phyloP scores from a whole-genome alignment of 2,329 filamentous ascomycete genomes.

The Ceratocystiopsis brevicomis region DNA sequence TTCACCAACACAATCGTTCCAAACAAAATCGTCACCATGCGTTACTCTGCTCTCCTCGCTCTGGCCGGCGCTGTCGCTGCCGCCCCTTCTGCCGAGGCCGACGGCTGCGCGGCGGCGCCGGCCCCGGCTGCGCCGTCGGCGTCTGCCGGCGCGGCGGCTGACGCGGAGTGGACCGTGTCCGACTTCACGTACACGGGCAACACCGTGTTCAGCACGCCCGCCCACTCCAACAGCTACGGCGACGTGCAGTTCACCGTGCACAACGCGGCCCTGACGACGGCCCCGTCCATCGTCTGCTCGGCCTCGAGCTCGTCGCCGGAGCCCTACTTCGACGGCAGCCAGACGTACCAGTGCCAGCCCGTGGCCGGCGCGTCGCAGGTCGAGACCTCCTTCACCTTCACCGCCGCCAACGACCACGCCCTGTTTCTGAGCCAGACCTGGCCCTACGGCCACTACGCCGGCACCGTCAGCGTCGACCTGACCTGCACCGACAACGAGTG shows the following conservation, averaged over 20 bases:
- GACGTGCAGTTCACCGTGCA: conserved; percentile 29
- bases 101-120: not conserved
- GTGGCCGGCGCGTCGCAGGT: conserved; percentile 10
- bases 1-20: not conserved
- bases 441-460: conserved; percentile 22
- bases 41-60: not conserved
- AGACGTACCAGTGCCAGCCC: conserved; percentile 23
- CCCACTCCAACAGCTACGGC: conserved; percentile 31
- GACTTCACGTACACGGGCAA: conserved; percentile 29
- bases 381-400: conserved; percentile 20
- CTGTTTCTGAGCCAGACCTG: conserved; percentile 30
- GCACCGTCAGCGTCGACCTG: conserved; percentile 16
- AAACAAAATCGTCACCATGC: not conserved
- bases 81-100: not conserved
- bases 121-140: too few relatives aligned
- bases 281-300: conserved; percentile 23
- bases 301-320: conserved; percentile 15
- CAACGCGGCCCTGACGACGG: conserved; percentile 23
- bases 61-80: conserved; percentile 2
- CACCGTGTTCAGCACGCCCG: conserved; percentile 29
- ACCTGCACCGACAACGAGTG: conserved; percentile 17
- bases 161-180: conserved; percentile 23
- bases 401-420: conserved; percentile 16
- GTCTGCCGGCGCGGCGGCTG: too few relatives aligned
- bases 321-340: conserved; percentile 31